phyloP scores from a whole-genome alignment of 805 yeast genomes.

The Monosporozyma yasuniensis region DNA sequence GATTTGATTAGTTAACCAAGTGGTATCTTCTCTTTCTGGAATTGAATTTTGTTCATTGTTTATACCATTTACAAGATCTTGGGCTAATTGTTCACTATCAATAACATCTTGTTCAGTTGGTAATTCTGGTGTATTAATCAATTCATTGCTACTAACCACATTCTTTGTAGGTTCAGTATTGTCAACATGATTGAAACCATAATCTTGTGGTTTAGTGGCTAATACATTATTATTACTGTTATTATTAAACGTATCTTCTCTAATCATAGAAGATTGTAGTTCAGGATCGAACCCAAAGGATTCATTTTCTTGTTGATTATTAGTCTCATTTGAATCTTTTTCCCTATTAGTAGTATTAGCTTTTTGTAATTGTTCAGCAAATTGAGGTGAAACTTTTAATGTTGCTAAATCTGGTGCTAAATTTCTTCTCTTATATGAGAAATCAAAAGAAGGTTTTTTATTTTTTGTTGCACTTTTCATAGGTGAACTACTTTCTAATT shows the following conservation, averaged over 20 bases:
- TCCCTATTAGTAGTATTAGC: constrained; percentile 11
- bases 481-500: background rate
- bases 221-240: background rate
- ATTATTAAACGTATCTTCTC: background rate
- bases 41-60: background rate
- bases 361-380: constrained; percentile 32
- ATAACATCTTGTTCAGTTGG: constrained; percentile 15
- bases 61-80: background rate
- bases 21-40: background rate
- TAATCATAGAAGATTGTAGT: background rate
- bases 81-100: constrained; percentile 2
- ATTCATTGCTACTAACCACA: background rate
- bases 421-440: constrained; percentile 20
- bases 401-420: constrained; percentile 28
- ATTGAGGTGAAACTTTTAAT: constrained; percentile 28
- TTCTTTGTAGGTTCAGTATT: background rate
- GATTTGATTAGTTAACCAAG: background rate
- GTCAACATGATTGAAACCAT: background rate
- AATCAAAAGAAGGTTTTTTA: constrained; percentile 10
- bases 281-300: background rate
- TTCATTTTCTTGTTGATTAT: background rate
- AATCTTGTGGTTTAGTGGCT: background rate
- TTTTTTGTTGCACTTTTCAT: background rate
- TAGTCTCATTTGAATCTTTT: background rate
- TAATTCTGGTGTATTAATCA: constrained; percentile 12